Evolutionary conservation across 257 asterid genomes (phyloP), one percentile per base, ranked within the genome.

Genomic region (Przewalskia tangutica): DNA sequence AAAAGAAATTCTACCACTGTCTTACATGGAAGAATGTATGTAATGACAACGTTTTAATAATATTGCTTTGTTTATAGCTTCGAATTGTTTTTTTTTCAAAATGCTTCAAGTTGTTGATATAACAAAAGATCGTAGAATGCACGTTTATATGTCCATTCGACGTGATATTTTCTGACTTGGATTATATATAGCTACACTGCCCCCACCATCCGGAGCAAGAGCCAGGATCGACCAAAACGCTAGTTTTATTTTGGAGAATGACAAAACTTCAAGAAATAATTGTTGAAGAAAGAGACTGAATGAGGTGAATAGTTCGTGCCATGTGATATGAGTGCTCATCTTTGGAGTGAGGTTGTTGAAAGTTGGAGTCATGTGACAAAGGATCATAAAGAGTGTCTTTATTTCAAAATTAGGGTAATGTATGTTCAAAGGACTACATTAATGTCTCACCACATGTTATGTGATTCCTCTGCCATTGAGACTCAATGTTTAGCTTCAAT

Each of bases 381-480:
- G 81, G 65, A 13, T 36, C 55, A 48, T 73, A 54, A 59, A 40
- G 10, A 36, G 8, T 48, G 44, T n/a, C 64, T 36, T 44, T 65
- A 53, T 23, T 64, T 13, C 20, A 55, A 55, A 16, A 55, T 55
- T 55, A 14, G 8, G 6, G 20, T 16, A 27, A 27, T 27, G 32
- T 13, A 55, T 16, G 18, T 55, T 55, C 60, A 16, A 16, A 55
- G 60, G 8, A 55, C 23, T 16, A 2, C 20, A 1, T 55, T 14
- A 85, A 81, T 86, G 85, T 77, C 84, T 86, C 84, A 84, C 88
- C 89, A 84, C 91, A 90, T 90, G 90, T 87, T 55, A 55, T 7
- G 54, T 67, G 89, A 86, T 84, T 89, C 88, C 88, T 56, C 84
- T 85, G 84, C 86, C 93, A 80, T 86, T 86, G 84, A 85, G 89